Conservation (phyloP, 2,329 filamentous ascomycete species). For the Xylariales sp. region DNA sequence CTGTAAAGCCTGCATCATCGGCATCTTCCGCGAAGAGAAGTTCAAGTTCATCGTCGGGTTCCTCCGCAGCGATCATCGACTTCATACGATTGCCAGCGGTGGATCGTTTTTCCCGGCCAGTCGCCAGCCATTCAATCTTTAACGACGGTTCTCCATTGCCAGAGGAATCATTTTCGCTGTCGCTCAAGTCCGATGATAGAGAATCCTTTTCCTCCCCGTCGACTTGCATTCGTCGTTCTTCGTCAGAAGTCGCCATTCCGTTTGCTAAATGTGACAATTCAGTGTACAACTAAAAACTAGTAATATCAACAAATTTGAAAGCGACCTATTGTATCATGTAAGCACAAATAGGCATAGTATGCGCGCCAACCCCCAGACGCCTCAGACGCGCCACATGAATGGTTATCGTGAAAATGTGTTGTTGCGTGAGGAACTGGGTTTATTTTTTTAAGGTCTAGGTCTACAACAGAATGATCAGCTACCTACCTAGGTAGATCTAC, state of each 20-base stretch:
- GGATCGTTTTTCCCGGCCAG: conserved; percentile 77
- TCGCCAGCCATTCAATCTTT: conserved; percentile 75
- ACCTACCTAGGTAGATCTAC: not conserved
- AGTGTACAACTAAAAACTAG: not conserved
- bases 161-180: conserved; percentile 53
- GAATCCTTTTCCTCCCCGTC: conserved; percentile 46
- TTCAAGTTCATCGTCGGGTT: conserved; percentile 75
- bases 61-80: conserved; percentile 79
- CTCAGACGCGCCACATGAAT: conserved; percentile 10
- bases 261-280: conserved; percentile 2
- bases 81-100: conserved; percentile 89
- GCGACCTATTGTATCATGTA: conserved; percentile 1
- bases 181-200: conserved; percentile 51
- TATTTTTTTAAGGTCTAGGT: conserved; percentile 21
- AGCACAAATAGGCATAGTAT: not conserved
- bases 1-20: conserved; percentile 75
- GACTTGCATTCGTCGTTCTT: conserved; percentile 55
- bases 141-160: conserved; percentile 46
- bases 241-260: conserved; percentile 54
- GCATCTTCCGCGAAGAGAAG: conserved; percentile 81
- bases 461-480: no score
- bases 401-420: conserved; percentile 12
- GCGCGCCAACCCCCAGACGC: not conserved
- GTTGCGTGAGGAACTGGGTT: conserved; percentile 21
- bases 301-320: conserved; percentile 4